Base-by-base conservation (phyloP, 768 basidiomycete genomes). In the Favolaschia claudopus region DNA sequence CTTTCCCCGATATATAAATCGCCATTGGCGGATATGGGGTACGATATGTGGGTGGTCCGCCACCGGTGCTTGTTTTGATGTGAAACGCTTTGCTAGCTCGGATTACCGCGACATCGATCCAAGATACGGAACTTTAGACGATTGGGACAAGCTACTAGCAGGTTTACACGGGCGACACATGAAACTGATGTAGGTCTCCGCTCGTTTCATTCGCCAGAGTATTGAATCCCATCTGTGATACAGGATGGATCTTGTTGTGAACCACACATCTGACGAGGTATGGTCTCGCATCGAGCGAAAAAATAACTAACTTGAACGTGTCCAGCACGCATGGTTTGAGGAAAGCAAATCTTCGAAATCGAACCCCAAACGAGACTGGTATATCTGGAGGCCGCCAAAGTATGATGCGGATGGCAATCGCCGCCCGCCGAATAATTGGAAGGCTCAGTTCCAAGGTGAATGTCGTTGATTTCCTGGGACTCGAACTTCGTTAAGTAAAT, bases 171-270 rank as follows among this genome's bases (percentile, higher is more conserved):
- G 82, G 24, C 76, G 85, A 33, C 88, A 85, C 0, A 88, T 92
- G 84, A 90, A 89, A 66, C 77, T 91, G 19, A 82, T 92, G 86
- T 87, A 64, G 42, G 81, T 75, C 27, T 38, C 24, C 12, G 14
- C 8, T 25, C 43, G 4, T 50, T 25, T 14, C 37, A 25, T 14
- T 42, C 10, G 33, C 19, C 2, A 38, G 27, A 17, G 19, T 40
- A 9, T 17, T 31, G 29, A 22, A 27, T 22, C 17, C 25, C 29
- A 25, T 38, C 24, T 39, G 43, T 2, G 15, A 20, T 13, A n/a
- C 69, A 89, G 88, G 74, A 89, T 90, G 86, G 89, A 92, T 67
- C 81, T 92, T 2, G 91, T 91, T 25, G 86, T 87, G 9, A 91
- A 91, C 70, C 89, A 91, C 68, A 84, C 84, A 4, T 90, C 89